phyloP scores from a whole-genome alignment of 345 rosid species.

The Syzygium oleosum region DNA sequence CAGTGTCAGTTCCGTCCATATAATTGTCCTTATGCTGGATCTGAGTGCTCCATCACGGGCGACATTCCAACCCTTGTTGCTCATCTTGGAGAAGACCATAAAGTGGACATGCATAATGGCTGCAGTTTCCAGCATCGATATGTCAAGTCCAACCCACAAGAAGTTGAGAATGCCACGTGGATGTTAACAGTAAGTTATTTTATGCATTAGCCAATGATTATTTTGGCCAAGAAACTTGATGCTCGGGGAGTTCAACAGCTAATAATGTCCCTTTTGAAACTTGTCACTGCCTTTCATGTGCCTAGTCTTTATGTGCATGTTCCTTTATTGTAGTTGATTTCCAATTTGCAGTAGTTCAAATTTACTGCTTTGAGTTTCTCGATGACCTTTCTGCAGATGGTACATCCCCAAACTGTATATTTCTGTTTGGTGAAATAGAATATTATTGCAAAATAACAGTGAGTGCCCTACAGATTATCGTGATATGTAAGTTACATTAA shows the following conservation, averaged over 20 bases:
- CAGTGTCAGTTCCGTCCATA: constrained; percentile 50
- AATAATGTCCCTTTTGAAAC: background rate
- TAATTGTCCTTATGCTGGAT: constrained; percentile 71
- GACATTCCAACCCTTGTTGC: constrained; percentile 51
- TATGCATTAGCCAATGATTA: background rate
- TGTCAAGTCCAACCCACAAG: constrained; percentile 74
- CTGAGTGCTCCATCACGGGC: constrained; percentile 58
- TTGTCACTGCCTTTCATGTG: background rate
- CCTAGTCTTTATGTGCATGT: background rate
- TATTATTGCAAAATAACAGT: background rate
- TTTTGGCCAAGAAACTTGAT: background rate
- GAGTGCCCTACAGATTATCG: background rate
- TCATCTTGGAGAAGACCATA: constrained; percentile 77
- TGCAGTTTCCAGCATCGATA: constrained; percentile 71
- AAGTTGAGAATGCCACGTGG: constrained; percentile 79
- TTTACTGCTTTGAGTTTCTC: background rate
- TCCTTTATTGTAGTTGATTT: background rate
- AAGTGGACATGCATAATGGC: constrained; percentile 81
- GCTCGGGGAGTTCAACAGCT: background rate
- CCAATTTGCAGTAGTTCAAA: background rate
- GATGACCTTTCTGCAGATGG: background rate
- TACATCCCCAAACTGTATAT: background rate
- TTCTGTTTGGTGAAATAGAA: background rate
- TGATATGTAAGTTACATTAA: background rate
- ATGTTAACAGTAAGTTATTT: constrained; percentile 52